These are phyloP conservation scores for Xenosphaeropsis pyriputrescens DNA, from an alignment of 2,329 filamentous ascomycete species.

Conservation along the genomic window DNA sequence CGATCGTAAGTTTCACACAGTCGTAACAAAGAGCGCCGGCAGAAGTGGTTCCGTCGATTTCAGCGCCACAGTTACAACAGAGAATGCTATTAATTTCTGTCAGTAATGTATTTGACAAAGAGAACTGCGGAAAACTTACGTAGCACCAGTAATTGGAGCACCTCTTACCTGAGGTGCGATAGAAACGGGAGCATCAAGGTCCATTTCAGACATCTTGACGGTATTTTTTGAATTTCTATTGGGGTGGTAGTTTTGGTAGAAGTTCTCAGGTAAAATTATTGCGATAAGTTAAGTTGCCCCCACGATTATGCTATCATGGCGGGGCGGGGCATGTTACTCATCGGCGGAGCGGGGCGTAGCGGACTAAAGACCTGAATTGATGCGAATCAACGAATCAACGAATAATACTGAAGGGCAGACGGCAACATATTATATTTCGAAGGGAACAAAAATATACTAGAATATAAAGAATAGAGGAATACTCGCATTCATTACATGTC, in stretches of 20 bases:
- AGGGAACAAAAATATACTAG: no score
- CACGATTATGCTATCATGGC: no score
- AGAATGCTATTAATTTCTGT: constrained; percentile 53
- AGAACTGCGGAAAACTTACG: constrained; percentile 24
- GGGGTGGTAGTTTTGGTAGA: constrained; percentile 1
- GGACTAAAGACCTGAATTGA: no score
- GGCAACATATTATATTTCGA: no score
- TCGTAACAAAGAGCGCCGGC: constrained; percentile 88
- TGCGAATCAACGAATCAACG: no score
- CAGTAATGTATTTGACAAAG: constrained; percentile 8
- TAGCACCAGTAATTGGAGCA: constrained; percentile 26
- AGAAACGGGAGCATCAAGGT: constrained; percentile 38
- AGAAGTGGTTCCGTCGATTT: constrained; percentile 80
- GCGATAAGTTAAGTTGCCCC: background rate
- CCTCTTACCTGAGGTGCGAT: constrained; percentile 22
- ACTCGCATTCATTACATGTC: no score
- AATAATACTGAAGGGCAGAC: no score
- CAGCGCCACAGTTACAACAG: constrained; percentile 93
- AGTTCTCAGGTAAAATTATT: constrained; percentile 1
- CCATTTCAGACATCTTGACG: constrained; percentile 39
- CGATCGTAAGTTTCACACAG: constrained; percentile 87
- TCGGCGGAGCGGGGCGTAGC: no score
- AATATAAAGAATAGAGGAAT: no score
- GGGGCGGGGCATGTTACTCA: no score
- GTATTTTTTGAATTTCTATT: constrained; percentile 2